phyloP scores from a whole-genome alignment of 2,329 filamentous ascomycete species.

The Grosmannia huntii region DNA sequence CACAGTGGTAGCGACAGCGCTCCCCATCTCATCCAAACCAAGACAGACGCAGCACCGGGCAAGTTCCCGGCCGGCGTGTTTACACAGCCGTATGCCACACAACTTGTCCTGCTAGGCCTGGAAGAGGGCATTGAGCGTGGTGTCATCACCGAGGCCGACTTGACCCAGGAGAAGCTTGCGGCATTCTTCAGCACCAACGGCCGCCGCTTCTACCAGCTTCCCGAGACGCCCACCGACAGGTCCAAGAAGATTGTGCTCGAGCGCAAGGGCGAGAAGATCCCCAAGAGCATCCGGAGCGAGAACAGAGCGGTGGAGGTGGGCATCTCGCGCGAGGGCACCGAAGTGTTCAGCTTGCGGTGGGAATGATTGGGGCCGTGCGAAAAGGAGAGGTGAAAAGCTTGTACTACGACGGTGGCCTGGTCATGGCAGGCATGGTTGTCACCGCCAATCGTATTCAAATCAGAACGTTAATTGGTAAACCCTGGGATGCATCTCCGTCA shows the following conservation, averaged over 20 bases:
- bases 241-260: conserved; percentile 23
- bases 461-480: no score
- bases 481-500: no score
- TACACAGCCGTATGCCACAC: conserved; percentile 57
- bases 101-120: conserved; percentile 44
- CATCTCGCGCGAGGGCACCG: conserved; percentile 26
- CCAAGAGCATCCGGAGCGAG: conserved; percentile 23
- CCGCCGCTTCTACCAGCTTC: conserved; percentile 39
- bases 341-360: conserved; percentile 30
- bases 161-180: conserved; percentile 41
- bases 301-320: conserved; percentile 30
- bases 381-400: not conserved
- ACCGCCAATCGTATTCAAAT: no score
- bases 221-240: conserved; percentile 13
- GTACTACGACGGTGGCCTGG: not conserved
- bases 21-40: conserved; percentile 48
- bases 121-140: conserved; percentile 46
- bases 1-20: conserved; percentile 50
- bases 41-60: conserved; percentile 34
- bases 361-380: not conserved
- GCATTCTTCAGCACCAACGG: conserved; percentile 41
- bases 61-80: conserved; percentile 63
- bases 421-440: no score
- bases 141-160: conserved; percentile 34
- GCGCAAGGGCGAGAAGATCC: conserved; percentile 27